Evolutionary conservation across 768 basidiomycete species (phyloP).

Genomic region (Lactifluus echinatus): DNA sequence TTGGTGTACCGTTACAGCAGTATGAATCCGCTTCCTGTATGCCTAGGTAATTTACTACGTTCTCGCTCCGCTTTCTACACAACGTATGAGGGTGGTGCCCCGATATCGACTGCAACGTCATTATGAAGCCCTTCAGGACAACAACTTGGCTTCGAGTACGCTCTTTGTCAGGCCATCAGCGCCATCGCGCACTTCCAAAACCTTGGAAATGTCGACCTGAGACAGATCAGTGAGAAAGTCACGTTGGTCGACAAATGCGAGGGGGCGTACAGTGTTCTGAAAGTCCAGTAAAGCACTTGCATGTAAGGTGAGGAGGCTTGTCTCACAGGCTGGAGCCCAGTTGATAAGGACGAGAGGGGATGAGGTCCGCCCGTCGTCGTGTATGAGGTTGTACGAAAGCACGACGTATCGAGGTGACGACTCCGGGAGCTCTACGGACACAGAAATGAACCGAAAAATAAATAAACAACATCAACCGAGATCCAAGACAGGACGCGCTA

Average conservation of each 20-base stretch:
- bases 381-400: conserved; percentile 72
- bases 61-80: too few species aligned
- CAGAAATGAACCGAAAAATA: neutral
- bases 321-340: conserved; percentile 83
- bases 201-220: conserved; percentile 69
- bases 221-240: neutral
- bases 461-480: neutral
- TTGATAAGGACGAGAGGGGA: conserved; percentile 82
- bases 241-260: neutral
- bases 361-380: conserved; percentile 74
- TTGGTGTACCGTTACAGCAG: neutral
- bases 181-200: conserved; percentile 76
- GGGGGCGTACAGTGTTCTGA: conserved; percentile 49
- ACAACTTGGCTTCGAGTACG: conserved; percentile 53
- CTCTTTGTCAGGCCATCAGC: conserved; percentile 74
- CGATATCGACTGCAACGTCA: neutral
- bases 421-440: conserved; percentile 67
- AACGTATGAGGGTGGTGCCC: too few species aligned
- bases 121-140: conserved; percentile 12
- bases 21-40: neutral
- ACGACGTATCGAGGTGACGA: conserved; percentile 81
- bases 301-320: conserved; percentile 62
- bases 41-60: conserved; percentile 1
- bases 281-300: conserved; percentile 77
- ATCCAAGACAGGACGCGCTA: neutral